These are phyloP conservation scores for Glonium stellatum DNA, from an alignment of 495 filamentous ascomycete species.

Conservation along the genomic window DNA sequence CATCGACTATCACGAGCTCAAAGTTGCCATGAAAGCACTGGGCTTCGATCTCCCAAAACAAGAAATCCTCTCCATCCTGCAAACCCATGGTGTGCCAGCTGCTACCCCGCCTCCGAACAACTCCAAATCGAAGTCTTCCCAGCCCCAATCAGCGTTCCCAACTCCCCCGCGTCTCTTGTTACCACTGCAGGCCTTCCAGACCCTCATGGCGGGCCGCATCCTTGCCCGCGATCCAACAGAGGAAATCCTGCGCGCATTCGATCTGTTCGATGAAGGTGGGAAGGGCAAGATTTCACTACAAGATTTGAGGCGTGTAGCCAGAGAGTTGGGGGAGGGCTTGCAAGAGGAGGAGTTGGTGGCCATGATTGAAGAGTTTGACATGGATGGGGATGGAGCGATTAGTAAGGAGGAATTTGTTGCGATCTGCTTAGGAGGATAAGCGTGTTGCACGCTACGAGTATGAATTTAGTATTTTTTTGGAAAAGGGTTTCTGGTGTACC, in stretches of 20 bases:
- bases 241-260: constrained; percentile 86
- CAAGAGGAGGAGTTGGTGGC: constrained; percentile 87
- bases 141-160: constrained; percentile 23
- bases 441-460: neutral
- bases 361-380: constrained; percentile 99
- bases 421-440: constrained; percentile 50
- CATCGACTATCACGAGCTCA: constrained; percentile 96
- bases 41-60: constrained; percentile 84
- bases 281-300: constrained; percentile 83
- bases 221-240: constrained; percentile 75
- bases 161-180: constrained; percentile 54
- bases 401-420: constrained; percentile 83
- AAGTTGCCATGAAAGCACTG: constrained; percentile 92
- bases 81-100: constrained; percentile 52
- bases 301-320: constrained; percentile 78
- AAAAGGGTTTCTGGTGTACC: neutral
- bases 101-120: constrained; percentile 24
- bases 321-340: constrained; percentile 82
- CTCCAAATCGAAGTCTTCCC: constrained; percentile 35
- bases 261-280: constrained; percentile 71
- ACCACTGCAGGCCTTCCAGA: constrained; percentile 65
- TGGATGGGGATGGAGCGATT: constrained; percentile 85
- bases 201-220: constrained; percentile 73
- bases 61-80: constrained; percentile 70
- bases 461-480: constrained; percentile 4